Percentiles rank a stretch among this genome's conserved stretches.
Evolutionary conservation across 495 filamentous ascomycete species (phyloP).

Genomic region (Aspergillus steynii): DNA sequence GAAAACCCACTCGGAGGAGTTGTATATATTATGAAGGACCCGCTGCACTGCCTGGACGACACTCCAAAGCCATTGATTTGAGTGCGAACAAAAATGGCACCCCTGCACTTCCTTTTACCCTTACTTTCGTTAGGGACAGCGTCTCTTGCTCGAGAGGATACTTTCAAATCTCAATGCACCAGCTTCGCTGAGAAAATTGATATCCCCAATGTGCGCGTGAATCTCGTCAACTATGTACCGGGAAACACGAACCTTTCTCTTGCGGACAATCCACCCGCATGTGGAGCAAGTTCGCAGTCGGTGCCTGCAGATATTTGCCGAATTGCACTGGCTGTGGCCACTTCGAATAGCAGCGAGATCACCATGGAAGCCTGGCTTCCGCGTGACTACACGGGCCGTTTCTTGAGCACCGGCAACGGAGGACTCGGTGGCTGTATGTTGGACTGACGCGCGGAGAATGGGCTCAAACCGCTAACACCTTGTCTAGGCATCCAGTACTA

Average conservation of each 20-base stretch:
- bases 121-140: conserved; percentile 26
- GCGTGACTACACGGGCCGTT: conserved; percentile 48
- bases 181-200: conserved; percentile 35
- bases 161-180: conserved; percentile 32
- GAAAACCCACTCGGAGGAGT: neutral
- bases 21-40: neutral
- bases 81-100: conserved; percentile 11
- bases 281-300: conserved; percentile 37
- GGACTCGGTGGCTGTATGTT: conserved; percentile 55
- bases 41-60: neutral
- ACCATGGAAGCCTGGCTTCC: conserved; percentile 62
- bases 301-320: conserved; percentile 56
- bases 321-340: conserved; percentile 55
- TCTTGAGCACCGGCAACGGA: conserved; percentile 58
- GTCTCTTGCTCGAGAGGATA: conserved; percentile 25
- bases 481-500: conserved; percentile 46
- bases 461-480: neutral
- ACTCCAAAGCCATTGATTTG: neutral
- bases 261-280: conserved; percentile 46
- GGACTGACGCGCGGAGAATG: neutral
- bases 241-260: conserved; percentile 51
- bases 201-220: conserved; percentile 37
- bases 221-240: conserved; percentile 43
- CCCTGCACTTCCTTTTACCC: conserved; percentile 17
- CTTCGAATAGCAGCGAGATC: conserved; percentile 53